A percentile compares a stretch with the other conserved stretches of the same genome.
Evolutionary conservation across 257 asterid species (phyloP).

Genomic region (Striga asiatica): DNA sequence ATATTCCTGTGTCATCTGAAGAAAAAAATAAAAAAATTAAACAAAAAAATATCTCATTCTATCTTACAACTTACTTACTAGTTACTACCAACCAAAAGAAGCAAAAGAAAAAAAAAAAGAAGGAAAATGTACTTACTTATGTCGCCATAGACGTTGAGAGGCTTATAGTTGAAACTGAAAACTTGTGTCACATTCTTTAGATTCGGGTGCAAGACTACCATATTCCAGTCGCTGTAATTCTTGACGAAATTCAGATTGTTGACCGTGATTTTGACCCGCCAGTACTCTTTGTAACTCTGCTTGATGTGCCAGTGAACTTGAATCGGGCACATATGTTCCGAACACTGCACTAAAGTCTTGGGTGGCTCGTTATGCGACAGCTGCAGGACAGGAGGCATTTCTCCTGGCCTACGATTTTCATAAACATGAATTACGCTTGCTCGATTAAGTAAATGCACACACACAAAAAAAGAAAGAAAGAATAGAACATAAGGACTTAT

Average conservation of each 20-base stretch:
- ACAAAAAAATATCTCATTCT: too few species aligned
- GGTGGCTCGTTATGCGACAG: slow-evolving; percentile 28
- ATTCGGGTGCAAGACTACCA: slow-evolving; percentile 74
- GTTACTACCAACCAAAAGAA: too few species aligned
- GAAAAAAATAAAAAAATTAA: background rate
- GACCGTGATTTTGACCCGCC: slow-evolving; percentile 75
- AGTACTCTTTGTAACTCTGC: slow-evolving; percentile 44
- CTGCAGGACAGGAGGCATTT: slow-evolving; percentile 34
- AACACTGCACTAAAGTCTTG: slow-evolving; percentile 38
- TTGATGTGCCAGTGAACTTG: slow-evolving; percentile 3
- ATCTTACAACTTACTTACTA: too few species aligned
- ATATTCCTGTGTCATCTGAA: slow-evolving; percentile 66
- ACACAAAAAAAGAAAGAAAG: background rate
- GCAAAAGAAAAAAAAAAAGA: background rate
- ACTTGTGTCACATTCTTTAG: slow-evolving; percentile 40
- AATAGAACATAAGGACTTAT: too few species aligned
- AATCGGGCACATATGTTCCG: slow-evolving; percentile 30
- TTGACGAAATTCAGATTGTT: slow-evolving; percentile 38
- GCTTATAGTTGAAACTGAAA: slow-evolving; percentile 78
- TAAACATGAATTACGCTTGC: too few species aligned
- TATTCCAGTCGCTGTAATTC: slow-evolving; percentile 61
- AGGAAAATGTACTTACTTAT: slow-evolving; percentile 34
- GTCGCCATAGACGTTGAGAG: slow-evolving; percentile 47
- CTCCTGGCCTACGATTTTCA: slow-evolving; percentile 35
- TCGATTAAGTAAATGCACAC: background rate